Evolutionary conservation across 2,329 filamentous ascomycete species (phyloP).

Genomic region (Ampelomyces quisqualis): DNA sequence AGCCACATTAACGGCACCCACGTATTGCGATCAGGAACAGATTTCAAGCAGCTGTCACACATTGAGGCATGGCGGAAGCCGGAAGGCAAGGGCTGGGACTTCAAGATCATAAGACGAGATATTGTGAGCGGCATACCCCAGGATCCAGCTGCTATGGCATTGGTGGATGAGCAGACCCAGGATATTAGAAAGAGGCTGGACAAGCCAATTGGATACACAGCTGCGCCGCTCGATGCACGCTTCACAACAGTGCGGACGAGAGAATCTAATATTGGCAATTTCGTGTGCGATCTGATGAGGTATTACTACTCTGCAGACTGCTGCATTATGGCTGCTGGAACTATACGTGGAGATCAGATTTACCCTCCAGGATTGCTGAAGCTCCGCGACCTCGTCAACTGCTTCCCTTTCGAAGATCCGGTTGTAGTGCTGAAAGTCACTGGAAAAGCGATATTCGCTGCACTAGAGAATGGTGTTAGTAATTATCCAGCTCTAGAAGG

Average conservation of each 20-base stretch:
- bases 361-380: slow-evolving; percentile 78
- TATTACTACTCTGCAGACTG: slow-evolving; percentile 73
- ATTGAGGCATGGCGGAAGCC: slow-evolving; percentile 69
- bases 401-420: slow-evolving; percentile 90
- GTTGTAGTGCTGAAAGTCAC: slow-evolving; percentile 73
- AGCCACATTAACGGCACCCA: slow-evolving; percentile 75
- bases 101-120: slow-evolving; percentile 74
- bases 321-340: slow-evolving; percentile 19
- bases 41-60: slow-evolving; percentile 92
- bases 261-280: slow-evolving; percentile 87
- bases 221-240: slow-evolving; percentile 77
- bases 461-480: slow-evolving; percentile 80
- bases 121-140: slow-evolving; percentile 67
- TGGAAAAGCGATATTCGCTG: slow-evolving; percentile 73
- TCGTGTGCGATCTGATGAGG: slow-evolving; percentile 88
- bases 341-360: slow-evolving; percentile 64
- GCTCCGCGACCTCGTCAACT: slow-evolving; percentile 80
- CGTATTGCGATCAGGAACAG: slow-evolving; percentile 81
- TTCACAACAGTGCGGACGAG: slow-evolving; percentile 76
- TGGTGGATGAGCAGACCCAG: slow-evolving; percentile 69
- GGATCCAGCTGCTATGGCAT: slow-evolving; percentile 59
- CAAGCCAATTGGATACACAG: slow-evolving; percentile 78
- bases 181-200: slow-evolving; percentile 75
- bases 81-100: slow-evolving; percentile 65
- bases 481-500: slow-evolving; percentile 80